A percentile compares a stretch with the other conserved stretches of the same genome.
phyloP scores from a whole-genome alignment of 345 rosid species.

The Mangifera indica region DNA sequence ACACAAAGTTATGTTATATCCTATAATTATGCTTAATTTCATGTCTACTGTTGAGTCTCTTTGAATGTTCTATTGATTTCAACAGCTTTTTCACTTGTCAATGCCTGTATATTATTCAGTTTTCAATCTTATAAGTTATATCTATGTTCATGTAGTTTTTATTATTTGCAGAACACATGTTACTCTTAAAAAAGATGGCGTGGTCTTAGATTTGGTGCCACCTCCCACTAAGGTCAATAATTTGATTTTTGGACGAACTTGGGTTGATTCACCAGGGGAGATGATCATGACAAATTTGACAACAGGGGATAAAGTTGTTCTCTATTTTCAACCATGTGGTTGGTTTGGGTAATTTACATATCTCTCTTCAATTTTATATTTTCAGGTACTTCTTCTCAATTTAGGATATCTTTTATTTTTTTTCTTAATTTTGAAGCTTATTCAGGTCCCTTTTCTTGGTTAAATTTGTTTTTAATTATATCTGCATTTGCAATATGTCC shows the following conservation, averaged over 20 bases:
- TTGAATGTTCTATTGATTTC: background rate
- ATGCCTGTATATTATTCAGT: background rate
- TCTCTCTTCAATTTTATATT: background rate
- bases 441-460: background rate
- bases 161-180: slow-evolving; percentile 56
- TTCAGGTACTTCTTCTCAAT: background rate
- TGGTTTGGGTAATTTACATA: slow-evolving; percentile 67
- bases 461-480: background rate
- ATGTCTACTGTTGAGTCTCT: background rate
- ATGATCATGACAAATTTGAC: slow-evolving; percentile 73
- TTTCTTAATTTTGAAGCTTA: background rate
- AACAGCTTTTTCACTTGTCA: background rate
- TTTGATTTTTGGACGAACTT: slow-evolving; percentile 76
- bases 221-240: slow-evolving; percentile 76
- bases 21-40: background rate
- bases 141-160: slow-evolving; percentile 4
- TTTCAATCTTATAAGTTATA: background rate
- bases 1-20: background rate
- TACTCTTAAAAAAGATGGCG: slow-evolving; percentile 65
- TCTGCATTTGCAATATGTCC: background rate
- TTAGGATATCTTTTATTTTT: background rate
- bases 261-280: slow-evolving; percentile 82
- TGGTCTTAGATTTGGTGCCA: slow-evolving; percentile 70
- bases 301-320: slow-evolving; percentile 75
- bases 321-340: slow-evolving; percentile 79